Conservation (phyloP, 768 basidiomycete genomes). For the Tricholoma matsutake region DNA sequence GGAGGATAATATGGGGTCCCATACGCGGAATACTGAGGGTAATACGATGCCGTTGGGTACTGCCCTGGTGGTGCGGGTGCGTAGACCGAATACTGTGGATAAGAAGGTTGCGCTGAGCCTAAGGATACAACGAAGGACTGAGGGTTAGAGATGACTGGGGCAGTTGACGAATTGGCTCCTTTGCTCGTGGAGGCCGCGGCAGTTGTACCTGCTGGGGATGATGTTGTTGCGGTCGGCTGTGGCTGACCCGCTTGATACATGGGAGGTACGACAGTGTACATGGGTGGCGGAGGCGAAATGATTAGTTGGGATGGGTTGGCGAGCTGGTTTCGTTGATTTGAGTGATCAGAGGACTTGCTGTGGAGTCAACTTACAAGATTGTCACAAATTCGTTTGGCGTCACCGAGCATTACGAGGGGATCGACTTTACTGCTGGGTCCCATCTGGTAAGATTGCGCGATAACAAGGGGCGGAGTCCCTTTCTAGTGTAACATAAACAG, state of each 20-base stretch:
- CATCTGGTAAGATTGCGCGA: conserved; percentile 80
- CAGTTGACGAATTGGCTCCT: conserved; percentile 34
- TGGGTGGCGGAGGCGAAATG: conserved; percentile 59
- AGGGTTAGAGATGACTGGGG: conserved; percentile 59
- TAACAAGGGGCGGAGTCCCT: conserved; percentile 63
- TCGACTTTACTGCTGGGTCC: conserved; percentile 68
- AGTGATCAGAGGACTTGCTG: background rate
- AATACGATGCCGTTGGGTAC: conserved; percentile 65
- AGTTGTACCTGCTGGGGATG: conserved; percentile 27
- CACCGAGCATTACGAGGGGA: conserved; percentile 67
- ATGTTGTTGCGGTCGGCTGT: conserved; percentile 24
- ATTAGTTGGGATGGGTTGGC: conserved; percentile 72
- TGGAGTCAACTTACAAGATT: conserved; percentile 49
- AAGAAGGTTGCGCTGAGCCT: conserved; percentile 42
- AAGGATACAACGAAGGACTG: conserved; percentile 72
- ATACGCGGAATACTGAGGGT: conserved; percentile 42
- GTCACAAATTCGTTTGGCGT: conserved; percentile 78
- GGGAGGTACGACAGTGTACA: conserved; percentile 47
- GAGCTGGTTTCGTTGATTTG: conserved; percentile 41
- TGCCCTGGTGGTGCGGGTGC: conserved; percentile 29
- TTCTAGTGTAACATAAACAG: conserved; percentile 35
- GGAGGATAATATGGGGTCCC: conserved; percentile 21
- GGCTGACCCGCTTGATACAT: conserved; percentile 33
- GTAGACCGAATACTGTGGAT: conserved; percentile 46
- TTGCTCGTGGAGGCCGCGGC: conserved; percentile 27